A percentile compares a stretch with the other conserved stretches of the same genome.
Evolutionary conservation across 2,329 filamentous ascomycete species (phyloP).

Genomic region (Ceratocystiopsis minuta): DNA sequence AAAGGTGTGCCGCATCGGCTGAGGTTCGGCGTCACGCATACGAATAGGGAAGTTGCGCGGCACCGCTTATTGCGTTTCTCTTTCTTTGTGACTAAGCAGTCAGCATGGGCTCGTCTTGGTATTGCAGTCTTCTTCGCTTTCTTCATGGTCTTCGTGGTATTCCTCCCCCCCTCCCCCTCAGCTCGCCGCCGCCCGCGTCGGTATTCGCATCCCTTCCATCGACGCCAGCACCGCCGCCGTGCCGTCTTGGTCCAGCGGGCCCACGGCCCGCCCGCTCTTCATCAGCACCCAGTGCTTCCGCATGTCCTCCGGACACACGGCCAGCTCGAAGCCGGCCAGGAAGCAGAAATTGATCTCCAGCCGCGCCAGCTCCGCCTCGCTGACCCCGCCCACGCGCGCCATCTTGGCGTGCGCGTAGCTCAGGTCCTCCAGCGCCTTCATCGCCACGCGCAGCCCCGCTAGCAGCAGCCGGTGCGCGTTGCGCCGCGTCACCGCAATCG

Average conservation of each 20-base stretch:
- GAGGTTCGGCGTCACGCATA: too few species aligned
- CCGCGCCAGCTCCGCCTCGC: slow-evolving; percentile 59
- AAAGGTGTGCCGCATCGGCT: background rate
- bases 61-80: too few species aligned
- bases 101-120: too few species aligned
- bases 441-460: slow-evolving; percentile 69
- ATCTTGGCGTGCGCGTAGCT: slow-evolving; percentile 73
- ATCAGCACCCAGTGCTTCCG: slow-evolving; percentile 51
- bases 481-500: slow-evolving; percentile 62
- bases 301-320: slow-evolving; percentile 40
- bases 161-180: slow-evolving; percentile 11
- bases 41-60: too few species aligned
- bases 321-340: slow-evolving; percentile 66
- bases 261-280: slow-evolving; percentile 13
- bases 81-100: background rate
- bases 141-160: slow-evolving; percentile 4
- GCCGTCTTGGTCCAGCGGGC: slow-evolving; percentile 7
- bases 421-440: slow-evolving; percentile 88
- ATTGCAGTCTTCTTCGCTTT: background rate
- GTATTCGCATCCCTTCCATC: background rate
- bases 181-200: background rate
- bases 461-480: slow-evolving; percentile 79
- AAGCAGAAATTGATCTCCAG: slow-evolving; percentile 85
- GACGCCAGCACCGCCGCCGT: slow-evolving; percentile 5
- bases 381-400: slow-evolving; percentile 76